A percentile compares a stretch with the other conserved stretches of the same genome.
Conservation (phyloP, 2,329 filamentous ascomycete genomes). For the Diaporthe sp. region DNA sequence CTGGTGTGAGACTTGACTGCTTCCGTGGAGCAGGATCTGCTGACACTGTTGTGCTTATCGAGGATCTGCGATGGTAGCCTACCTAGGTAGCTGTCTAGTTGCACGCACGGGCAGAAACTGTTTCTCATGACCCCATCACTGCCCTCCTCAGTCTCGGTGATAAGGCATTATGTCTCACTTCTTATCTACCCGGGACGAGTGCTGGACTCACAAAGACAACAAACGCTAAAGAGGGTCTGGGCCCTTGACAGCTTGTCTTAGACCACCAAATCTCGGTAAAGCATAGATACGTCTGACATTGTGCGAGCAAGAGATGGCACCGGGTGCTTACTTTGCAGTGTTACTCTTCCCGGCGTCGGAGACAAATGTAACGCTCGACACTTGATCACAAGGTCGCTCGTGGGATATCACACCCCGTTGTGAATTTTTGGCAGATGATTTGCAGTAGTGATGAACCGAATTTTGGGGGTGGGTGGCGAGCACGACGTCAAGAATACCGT, state of each 20-base stretch:
- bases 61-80: background rate
- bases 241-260: conserved; percentile 27
- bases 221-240: background rate
- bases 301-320: conserved; percentile 3
- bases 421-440: conserved; percentile 6
- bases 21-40: background rate
- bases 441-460: background rate
- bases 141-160: background rate
- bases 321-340: background rate
- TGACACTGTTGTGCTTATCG: conserved; percentile 5
- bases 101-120: conserved; percentile 13
- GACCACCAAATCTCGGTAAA: background rate
- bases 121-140: conserved; percentile 20
- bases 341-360: conserved; percentile 10
- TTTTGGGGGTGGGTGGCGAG: background rate
- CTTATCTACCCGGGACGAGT: conserved; percentile 10
- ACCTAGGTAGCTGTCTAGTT: background rate
- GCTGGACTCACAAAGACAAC: background rate
- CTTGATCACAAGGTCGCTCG: conserved; percentile 6
- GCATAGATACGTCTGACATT: background rate
- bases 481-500: background rate
- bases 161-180: conserved; percentile 1
- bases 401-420: conserved; percentile 10
- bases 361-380: background rate
- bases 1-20: background rate